Evolutionary conservation across 805 yeast species (phyloP), one percentile per base, ranked within the genome.

Genomic region (Teunomyces atbi): DNA sequence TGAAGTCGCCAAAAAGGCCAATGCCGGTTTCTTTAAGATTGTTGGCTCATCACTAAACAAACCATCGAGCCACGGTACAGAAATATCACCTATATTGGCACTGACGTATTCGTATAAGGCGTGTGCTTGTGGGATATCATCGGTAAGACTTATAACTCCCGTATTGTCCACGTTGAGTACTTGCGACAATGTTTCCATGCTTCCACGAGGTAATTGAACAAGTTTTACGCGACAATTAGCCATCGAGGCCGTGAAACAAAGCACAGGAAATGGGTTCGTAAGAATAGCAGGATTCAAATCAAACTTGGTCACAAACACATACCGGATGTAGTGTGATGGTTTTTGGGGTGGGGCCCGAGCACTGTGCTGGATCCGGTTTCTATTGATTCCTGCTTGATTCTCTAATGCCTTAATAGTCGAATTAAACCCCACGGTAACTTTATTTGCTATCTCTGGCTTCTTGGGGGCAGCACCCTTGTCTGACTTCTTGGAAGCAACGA

Each of bases 301-400:
- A n/a, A 67, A 61, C 51, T 77, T 82, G 52, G 87, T 80, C 13
- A 83, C 86, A 62, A 84, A 81, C 4, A 85, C 72, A 49, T 71
- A 73, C 41, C 60, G 62, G 11, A 71, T 53, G 34, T 56, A 55
- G 12, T 36, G 28, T 21, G 39, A n/a, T 26, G 19, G n/a, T 43
- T 28, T 6, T 16, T 29, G 15, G 27, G 20, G 1, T 28, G 49
- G 4, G 20, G 33, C 12, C 21, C 23, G 23, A 12, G 44, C 13
- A 20, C 47, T 48, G 38, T 45, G 34, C 11, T 19, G 34, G 18
- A 42, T 34, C 13, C 44, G 51, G 32, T 44, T 57, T 15, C 60
- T 42, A 40, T 54, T 52, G 10, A 53, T 50, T 4, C 45, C 52
- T 3, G 78, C 77, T 52, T 76, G 78, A 0, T 51, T 41, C 51